A percentile compares a stretch with the other conserved stretches of the same genome.
These are phyloP conservation scores for Rhodomyrtus psidioides DNA, from an alignment of 441 rosid genomes.

Conservation along the genomic window DNA sequence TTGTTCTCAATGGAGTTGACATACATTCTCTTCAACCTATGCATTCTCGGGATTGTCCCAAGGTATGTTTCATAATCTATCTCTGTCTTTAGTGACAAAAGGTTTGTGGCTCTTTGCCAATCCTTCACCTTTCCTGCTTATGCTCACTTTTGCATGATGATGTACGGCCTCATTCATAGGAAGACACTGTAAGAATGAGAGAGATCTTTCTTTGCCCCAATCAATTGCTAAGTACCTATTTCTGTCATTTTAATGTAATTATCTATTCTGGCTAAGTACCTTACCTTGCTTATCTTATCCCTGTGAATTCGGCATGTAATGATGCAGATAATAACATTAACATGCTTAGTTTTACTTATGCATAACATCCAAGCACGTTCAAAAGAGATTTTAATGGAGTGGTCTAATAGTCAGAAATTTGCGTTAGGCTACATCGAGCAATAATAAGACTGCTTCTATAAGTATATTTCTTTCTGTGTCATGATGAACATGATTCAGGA, in stretches of 20 bases:
- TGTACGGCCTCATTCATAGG: not conserved
- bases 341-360: not conserved
- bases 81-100: not conserved
- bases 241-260: not conserved
- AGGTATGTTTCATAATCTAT: slow-evolving; percentile 26
- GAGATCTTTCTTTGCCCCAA: not conserved
- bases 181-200: not conserved
- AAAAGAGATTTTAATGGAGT: not conserved
- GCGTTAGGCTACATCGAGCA: not conserved
- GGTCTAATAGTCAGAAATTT: not conserved
- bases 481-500: not conserved
- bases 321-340: not conserved
- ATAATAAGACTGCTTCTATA: not conserved
- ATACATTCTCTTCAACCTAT: slow-evolving; percentile 65
- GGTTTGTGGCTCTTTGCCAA: not conserved
- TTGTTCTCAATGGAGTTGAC: slow-evolving; percentile 53
- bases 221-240: not conserved
- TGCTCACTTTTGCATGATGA: not conserved
- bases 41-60: slow-evolving; percentile 86
- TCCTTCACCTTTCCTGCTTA: not conserved
- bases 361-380: not conserved
- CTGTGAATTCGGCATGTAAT: not conserved
- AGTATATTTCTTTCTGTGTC: not conserved
- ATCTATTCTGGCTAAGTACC: not conserved
- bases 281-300: not conserved